Conservation (phyloP, 2,329 filamentous ascomycete species). For the Paecilomyces dactylethromorphus region DNA sequence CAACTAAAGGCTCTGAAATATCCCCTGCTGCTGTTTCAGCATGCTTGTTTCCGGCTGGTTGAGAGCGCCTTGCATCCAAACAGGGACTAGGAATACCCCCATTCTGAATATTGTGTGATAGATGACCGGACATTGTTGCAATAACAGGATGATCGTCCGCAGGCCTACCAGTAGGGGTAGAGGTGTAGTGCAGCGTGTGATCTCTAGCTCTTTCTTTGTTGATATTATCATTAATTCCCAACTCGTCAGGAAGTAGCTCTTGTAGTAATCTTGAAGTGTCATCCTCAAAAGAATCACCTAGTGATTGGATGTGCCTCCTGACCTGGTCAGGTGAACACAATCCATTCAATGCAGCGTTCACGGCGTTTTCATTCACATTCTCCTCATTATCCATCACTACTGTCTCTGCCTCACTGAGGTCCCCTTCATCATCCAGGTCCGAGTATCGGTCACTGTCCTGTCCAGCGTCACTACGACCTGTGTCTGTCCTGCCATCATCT, state of each 20-base stretch:
- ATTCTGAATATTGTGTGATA: background rate
- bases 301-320: background rate
- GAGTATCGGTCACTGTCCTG: background rate
- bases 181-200: background rate
- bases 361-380: background rate
- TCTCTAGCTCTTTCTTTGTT: background rate
- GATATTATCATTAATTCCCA: conserved; percentile 12
- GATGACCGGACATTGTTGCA: background rate
- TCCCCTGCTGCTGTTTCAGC: background rate
- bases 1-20: background rate
- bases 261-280: conserved; percentile 26
- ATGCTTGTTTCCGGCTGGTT: background rate
- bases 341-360: background rate
- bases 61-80: background rate
- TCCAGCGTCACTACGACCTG: background rate
- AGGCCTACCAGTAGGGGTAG: background rate
- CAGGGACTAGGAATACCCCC: background rate
- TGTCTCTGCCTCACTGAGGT: background rate
- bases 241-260: conserved; percentile 12
- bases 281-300: conserved; percentile 22
- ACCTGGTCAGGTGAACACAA: background rate
- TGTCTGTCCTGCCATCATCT: background rate
- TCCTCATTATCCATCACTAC: background rate
- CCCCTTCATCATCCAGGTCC: background rate
- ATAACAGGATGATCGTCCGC: background rate